Base-by-base conservation (phyloP, 257 asterid genomes). In the Solanum sitiens region DNA sequence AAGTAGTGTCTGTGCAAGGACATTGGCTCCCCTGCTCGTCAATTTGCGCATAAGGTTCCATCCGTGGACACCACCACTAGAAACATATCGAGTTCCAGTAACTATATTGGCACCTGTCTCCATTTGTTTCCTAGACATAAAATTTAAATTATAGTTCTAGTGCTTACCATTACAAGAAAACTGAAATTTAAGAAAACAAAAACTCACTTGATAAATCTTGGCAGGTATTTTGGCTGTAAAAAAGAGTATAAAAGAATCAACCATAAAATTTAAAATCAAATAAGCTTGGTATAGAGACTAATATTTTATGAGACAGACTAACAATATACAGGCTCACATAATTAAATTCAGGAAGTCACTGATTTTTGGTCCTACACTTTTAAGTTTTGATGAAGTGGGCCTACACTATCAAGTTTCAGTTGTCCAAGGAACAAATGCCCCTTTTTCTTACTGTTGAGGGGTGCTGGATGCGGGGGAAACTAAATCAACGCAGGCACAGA, bases 11-110 rank as follows among this genome's bases (percentile, higher is more conserved):
- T 96, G 99, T 67, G 99, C 99, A 83, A 97, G 99, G 85, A 97
- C 98, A 90, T 97, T 97, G 85, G 99, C 99, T 75, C 99, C 99
- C 89, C 99, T 96, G 92, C 99, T 97, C 5, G 99, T 97, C 94
- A 96, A 87, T 89, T 97, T 97, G 82, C 99, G 98, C 99, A 95
- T 96, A 68, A 97, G 90, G 92, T 92, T 97, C 99, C 99, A 97
- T 35, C 99, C 99, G 71, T 96, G 98, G 65, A 96, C 98, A 25
- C 99, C 99, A 67, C 99, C 98, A 80, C 94, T 96, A 89, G 92
- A 90, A 65, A 97, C 98, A 92, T 97, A 96, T 82, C 99, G 93
- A 74, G 99, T 97, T 86, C 99, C 99, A 88, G 99, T 96, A 77
- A 97, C 98, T 85, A 97, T 97, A 92, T 94, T 94, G 73, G 99